Base-by-base conservation (phyloP, 768 basidiomycete genomes). In the Pleurotus pulmonarius region DNA sequence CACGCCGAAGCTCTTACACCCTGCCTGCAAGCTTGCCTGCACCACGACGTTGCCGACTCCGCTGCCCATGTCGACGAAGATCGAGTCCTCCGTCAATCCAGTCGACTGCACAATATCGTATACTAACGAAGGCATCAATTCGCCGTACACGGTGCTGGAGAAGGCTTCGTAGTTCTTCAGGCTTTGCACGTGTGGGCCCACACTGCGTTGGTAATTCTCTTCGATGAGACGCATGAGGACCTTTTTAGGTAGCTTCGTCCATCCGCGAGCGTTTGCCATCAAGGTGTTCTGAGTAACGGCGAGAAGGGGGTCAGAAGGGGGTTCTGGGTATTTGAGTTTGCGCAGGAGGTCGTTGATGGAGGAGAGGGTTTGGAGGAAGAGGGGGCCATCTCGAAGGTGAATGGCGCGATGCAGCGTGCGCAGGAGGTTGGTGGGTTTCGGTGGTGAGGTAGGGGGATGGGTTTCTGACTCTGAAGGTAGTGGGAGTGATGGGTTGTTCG, bases 171-270 rank as follows among this genome's bases (percentile, higher is more conserved):
- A 95, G 61, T 86, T 83, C 64, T 81, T 86, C 54, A 98, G 78
- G 56, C 79, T 81, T 52, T 83, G 82, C n/a, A 94, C 83, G 63
- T 90, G 84, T 0, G 97, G 97, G 4, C 95, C 95, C 1, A 98
- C 94, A 15, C 86, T 84, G 24, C 97, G 84, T 65, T 98, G 93
- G 65, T 99, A 98, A 38, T 87, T 90, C 74, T 98, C 94, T 44
- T 94, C 93, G 52, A 90, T 78, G 47, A 96, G 81, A 41, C 88
- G 85, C 73, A 85, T 78, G 56, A 89, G 75, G 2, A 94, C 81
- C 34, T 81, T 77, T 46, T 83, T 75, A 0, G 86, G 88, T 24
- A 94, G 66, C 16, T 72, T 63, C 0, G 70, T 71, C 87, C 87
- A 90, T 0, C 70, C 63, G 39, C 73, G 69, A 4, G 85, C 73